These are phyloP conservation scores for Eucalyptus rudis DNA, from an alignment of 345 rosid genomes.

Conservation along the genomic window DNA sequence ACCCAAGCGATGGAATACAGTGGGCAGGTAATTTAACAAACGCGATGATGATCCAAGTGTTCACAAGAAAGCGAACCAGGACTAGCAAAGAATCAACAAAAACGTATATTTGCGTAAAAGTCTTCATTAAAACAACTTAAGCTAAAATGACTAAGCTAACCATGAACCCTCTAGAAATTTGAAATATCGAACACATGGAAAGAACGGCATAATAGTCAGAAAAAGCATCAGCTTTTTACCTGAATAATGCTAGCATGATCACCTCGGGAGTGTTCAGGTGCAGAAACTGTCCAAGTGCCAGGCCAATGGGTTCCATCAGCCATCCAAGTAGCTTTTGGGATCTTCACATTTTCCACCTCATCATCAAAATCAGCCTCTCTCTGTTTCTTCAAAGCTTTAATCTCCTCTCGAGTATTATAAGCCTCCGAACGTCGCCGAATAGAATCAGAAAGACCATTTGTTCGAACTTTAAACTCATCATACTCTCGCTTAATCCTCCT, in stretches of 20 bases:
- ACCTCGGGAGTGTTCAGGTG: conserved; percentile 50
- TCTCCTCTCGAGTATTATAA: conserved; percentile 57
- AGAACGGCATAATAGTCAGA: not conserved
- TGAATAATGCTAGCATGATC: conserved; percentile 80
- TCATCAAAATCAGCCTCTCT: conserved; percentile 33
- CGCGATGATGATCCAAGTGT: not conserved
- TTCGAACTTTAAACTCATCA: conserved; percentile 75
- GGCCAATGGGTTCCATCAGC: conserved; percentile 80
- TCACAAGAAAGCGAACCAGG: not conserved
- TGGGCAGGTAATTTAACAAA: not conserved
- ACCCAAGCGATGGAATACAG: not conserved
- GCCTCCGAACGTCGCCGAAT: conserved; percentile 72
- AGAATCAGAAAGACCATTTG: conserved; percentile 54
- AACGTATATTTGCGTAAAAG: not conserved
- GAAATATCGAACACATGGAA: not conserved
- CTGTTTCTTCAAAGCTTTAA: conserved; percentile 52
- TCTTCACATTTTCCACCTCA: conserved; percentile 39
- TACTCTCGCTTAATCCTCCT: conserved; percentile 61
- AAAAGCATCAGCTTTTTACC: conserved; percentile 10
- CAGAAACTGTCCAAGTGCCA: conserved; percentile 58
- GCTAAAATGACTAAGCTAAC: not conserved
- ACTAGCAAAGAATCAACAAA: not conserved
- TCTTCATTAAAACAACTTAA: not conserved
- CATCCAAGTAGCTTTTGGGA: conserved; percentile 86
- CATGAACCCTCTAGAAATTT: not conserved